These are phyloP conservation scores for Cutaneotrichosporon curvatum DNA, from an alignment of 1,284 basidiomycete species.

Conservation along the genomic window DNA sequence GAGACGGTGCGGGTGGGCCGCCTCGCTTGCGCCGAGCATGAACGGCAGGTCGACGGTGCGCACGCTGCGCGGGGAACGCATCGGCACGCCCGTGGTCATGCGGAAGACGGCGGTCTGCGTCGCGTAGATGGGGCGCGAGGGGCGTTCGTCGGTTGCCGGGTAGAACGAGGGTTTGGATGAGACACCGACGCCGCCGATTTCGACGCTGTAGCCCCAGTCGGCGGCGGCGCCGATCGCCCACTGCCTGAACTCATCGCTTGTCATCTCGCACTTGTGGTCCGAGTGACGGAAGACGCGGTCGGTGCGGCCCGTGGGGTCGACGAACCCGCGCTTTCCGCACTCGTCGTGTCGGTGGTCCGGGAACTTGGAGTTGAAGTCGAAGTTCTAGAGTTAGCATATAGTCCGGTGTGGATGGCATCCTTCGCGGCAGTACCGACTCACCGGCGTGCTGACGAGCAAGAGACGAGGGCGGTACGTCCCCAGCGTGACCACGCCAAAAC, in stretches of 20 bases:
- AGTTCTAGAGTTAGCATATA: slow-evolving; percentile 26
- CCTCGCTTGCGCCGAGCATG: slow-evolving; percentile 35
- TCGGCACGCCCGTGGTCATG: slow-evolving; percentile 35
- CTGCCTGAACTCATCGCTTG: slow-evolving; percentile 62
- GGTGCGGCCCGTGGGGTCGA: slow-evolving; percentile 69
- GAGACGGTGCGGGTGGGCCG: slow-evolving; percentile 44
- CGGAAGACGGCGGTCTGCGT: slow-evolving; percentile 66
- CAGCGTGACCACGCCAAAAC: slow-evolving; percentile 72
- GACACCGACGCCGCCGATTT: slow-evolving; percentile 41
- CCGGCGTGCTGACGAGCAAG: slow-evolving; percentile 78
- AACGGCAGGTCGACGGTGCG: slow-evolving; percentile 43
- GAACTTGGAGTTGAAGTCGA: slow-evolving; percentile 75
- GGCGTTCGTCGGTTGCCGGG: slow-evolving; percentile 25
- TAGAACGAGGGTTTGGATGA: slow-evolving; percentile 44
- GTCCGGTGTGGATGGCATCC: too few species aligned
- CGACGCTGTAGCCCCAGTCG: slow-evolving; percentile 58
- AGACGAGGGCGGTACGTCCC: slow-evolving; percentile 73
- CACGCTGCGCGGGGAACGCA: slow-evolving; percentile 44
- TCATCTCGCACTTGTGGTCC: slow-evolving; percentile 95
- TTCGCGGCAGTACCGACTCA: slow-evolving; percentile 15
- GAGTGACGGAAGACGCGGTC: slow-evolving; percentile 55
- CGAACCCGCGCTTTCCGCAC: slow-evolving; percentile 50
- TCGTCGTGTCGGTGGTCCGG: slow-evolving; percentile 51
- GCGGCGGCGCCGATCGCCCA: slow-evolving; percentile 60
- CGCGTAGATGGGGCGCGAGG: slow-evolving; percentile 51